A percentile compares a stretch with the other conserved stretches of the same genome.
These are phyloP conservation scores for Tetrahymena borealis DNA, from an alignment of 73 alveolate species.

Conservation along the genomic window DNA sequence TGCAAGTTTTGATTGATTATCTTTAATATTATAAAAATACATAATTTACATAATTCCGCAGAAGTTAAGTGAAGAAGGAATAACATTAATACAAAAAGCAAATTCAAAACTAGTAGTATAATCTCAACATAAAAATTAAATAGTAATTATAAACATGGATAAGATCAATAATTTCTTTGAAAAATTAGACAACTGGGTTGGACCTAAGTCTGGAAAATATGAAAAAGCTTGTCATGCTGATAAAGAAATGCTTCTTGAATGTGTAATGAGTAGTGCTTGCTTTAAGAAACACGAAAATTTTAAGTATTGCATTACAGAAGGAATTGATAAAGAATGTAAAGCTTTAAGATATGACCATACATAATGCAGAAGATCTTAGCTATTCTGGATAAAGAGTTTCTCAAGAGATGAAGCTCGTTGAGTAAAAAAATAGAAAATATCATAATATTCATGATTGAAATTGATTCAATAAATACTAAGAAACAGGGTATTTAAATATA, in stretches of 20 bases:
- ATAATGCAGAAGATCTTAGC: conserved; percentile 34
- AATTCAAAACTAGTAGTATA: neutral
- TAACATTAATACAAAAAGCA: no score
- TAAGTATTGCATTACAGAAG: conserved; percentile 22
- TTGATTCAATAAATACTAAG: no score
- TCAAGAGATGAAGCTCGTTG: conserved; percentile 43
- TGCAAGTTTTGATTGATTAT: no score
- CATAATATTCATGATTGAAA: no score
- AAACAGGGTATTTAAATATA: no score
- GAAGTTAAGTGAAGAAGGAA: no score
- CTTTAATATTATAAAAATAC: no score
- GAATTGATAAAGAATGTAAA: conserved; percentile 36
- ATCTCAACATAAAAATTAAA: neutral
- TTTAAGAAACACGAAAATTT: conserved; percentile 27
- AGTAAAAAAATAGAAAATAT: no score
- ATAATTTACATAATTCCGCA: no score
- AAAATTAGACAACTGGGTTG: conserved; percentile 19
- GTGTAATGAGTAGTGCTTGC: conserved; percentile 37
- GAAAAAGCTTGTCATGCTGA: conserved; percentile 32
- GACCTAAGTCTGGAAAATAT: conserved; percentile 20
- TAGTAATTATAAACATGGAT: neutral
- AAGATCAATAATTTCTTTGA: conserved; percentile 10
- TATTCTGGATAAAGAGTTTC: conserved; percentile 37
- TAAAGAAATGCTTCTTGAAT: conserved; percentile 38
- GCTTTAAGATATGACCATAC: conserved; percentile 40